Conservation (phyloP, 2,329 filamentous ascomycete genomes). For the Trichoderma koningiopsis region DNA sequence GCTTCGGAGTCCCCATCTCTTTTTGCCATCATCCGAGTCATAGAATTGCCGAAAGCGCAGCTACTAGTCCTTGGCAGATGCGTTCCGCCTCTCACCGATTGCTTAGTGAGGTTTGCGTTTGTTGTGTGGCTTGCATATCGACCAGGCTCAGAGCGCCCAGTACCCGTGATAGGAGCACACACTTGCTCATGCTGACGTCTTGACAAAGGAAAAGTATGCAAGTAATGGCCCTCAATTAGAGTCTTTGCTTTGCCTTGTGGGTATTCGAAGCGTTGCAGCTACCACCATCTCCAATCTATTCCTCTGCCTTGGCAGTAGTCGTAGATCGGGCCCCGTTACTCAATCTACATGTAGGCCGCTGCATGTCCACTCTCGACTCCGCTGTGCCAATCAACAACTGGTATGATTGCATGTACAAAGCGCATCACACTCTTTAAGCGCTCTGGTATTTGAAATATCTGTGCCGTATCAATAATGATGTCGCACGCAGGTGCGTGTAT, state of each 20-base stretch:
- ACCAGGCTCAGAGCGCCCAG: neutral
- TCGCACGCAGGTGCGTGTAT: neutral
- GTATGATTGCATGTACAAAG: neutral
- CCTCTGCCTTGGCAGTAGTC: neutral
- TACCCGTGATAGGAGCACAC: neutral
- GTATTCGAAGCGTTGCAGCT: neutral
- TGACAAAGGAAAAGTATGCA: neutral
- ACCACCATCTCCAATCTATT: neutral
- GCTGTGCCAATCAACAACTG: neutral
- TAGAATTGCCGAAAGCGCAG: neutral
- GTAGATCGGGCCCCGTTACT: neutral
- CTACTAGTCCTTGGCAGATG: neutral
- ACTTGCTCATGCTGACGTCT: neutral
- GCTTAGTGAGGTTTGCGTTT: neutral
- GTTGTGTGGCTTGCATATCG: conserved; percentile 13
- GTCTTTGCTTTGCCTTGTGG: neutral
- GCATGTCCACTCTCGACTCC: neutral
- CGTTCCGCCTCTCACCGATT: neutral
- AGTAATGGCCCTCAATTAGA: neutral
- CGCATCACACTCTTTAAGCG: neutral
- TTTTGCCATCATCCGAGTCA: neutral
- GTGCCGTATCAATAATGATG: neutral
- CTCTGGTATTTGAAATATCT: neutral
- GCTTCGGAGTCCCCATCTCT: neutral
- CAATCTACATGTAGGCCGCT: neutral